Base-by-base conservation (phyloP, 1,284 basidiomycete species). In the Lentinus polychrous region DNA sequence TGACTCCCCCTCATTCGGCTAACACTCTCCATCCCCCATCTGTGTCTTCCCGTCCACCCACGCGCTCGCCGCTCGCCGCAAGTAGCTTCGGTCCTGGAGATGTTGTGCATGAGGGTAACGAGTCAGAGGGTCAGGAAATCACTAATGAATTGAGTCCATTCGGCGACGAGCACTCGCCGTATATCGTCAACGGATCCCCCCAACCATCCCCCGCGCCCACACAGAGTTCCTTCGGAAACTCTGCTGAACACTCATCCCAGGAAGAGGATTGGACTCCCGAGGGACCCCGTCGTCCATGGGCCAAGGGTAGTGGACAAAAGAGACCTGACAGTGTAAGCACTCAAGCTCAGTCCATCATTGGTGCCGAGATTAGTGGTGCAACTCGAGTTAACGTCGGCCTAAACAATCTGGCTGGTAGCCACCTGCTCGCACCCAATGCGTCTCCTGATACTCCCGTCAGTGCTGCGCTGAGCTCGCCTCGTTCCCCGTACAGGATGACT, bases 21-120 rank as follows among this genome's bases (percentile, higher is more conserved):
- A 49, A 72, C 27, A 61, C 64, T 48, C 64, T 73, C 50, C 74
- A 71, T 53, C 64, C 66, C 35, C 17, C 32, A 37, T 10, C 40
- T n/a, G 46, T 32, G 12, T 23, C 43, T 53, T 54, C 41, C 68
- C 75, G 76, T 37, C 72, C 73, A 2, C 56, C 74, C 2, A 61
- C 73, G 32, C 75, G 75, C 33, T 86, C 83, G 0, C 87, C 87
- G 17, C 70, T 90, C 40, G 84, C 86, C 12, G 69, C 76, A 2
- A 75, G 76, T 4, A 85, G 85, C 15, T 89, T 88, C 59, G 82
- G 79, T n/a, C 85, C 86, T 0, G 66, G 71, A 36, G 86, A 87
- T 58, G 62, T 83, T 20, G 61, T 78, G 24, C 69, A 62, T 8
- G 83, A 85, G 58, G 61, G 56, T 1, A 75, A 79, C 11, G 76